Conservation (phyloP, 2,329 filamentous ascomycete species). For the Epichloe scottii region DNA sequence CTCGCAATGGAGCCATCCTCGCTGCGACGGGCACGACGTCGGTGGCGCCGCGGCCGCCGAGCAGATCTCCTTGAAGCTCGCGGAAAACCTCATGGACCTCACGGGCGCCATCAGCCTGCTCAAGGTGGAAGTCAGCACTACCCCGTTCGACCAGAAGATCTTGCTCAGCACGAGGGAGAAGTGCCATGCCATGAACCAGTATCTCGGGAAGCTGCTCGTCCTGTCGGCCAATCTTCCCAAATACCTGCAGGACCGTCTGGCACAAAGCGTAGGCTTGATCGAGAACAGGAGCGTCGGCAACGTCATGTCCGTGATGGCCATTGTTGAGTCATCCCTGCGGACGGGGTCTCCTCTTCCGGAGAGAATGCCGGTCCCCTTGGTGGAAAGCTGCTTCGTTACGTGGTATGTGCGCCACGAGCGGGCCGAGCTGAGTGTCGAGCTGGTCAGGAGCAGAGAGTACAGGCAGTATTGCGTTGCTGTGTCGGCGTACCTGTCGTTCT, state of each 20-base stretch:
- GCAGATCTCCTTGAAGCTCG: conserved; percentile 17
- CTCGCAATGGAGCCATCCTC: conserved; percentile 28
- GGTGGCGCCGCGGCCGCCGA: conserved; percentile 15
- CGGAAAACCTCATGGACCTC: conserved; percentile 16
- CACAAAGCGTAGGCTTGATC: conserved; percentile 24
- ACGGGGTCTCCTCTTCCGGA: conserved; percentile 35
- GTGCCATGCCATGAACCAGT: conserved; percentile 21
- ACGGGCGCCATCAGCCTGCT: conserved; percentile 15
- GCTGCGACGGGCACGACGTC: conserved; percentile 15
- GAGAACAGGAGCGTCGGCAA: conserved; percentile 34
- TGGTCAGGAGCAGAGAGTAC: conserved; percentile 29
- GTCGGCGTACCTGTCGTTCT: conserved; percentile 29
- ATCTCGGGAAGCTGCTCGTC: conserved; percentile 18
- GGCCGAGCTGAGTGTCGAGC: conserved; percentile 17
- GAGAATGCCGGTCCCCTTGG: conserved; percentile 32
- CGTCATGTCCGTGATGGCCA: conserved; percentile 34
- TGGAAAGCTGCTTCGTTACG: conserved; percentile 22
- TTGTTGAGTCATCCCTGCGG: conserved; percentile 33
- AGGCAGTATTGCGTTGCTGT: conserved; percentile 33
- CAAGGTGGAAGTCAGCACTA: conserved; percentile 18
- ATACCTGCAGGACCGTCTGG: conserved; percentile 27
- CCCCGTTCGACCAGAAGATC: conserved; percentile 18
- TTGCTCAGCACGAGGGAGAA: conserved; percentile 19
- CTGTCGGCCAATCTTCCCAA: conserved; percentile 25
- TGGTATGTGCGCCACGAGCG: conserved; percentile 11